Percentiles rank a stretch among this genome's conserved stretches.
Evolutionary conservation across 208 protist genomes (phyloP).

Genomic region (Trypanosoma platydactyli): DNA sequence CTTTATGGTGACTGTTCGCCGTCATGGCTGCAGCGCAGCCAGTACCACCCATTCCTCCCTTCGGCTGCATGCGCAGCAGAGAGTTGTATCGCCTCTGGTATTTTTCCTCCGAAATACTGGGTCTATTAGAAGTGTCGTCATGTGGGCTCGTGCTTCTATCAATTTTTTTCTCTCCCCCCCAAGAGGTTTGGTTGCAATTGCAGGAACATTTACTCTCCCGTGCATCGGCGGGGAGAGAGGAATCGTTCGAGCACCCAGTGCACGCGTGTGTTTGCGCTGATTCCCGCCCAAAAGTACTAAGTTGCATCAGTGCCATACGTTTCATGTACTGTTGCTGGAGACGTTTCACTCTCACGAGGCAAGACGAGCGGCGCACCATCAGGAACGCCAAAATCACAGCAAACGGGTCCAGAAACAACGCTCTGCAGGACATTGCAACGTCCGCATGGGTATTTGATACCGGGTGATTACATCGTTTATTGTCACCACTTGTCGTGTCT

Average conservation of each 20-base stretch:
- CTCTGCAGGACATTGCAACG: not conserved
- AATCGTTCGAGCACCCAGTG: not conserved
- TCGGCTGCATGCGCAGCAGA: conserved; percentile 9
- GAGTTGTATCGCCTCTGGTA: conserved; percentile 18
- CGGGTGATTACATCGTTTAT: no score
- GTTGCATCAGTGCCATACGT: not conserved
- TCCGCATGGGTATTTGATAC: no score
- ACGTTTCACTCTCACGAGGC: not conserved
- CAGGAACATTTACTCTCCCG: not conserved
- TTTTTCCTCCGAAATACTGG: not conserved
- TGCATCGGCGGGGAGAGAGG: not conserved
- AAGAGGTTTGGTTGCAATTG: no score
- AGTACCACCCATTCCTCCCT: not conserved
- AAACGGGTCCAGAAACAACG: not conserved
- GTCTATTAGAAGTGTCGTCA: not conserved
- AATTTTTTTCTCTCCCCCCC: not conserved
- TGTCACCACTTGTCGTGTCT: no score
- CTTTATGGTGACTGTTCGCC: not conserved
- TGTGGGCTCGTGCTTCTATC: not conserved
- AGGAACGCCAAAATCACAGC: conserved; percentile 21
- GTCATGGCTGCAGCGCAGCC: not conserved
- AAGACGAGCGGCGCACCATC: conserved; percentile 10
- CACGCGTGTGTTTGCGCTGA: not conserved
- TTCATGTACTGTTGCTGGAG: conserved; percentile 3
- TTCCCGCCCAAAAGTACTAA: not conserved